phyloP scores from a whole-genome alignment of 1,284 basidiomycete genomes.

The Ustilago vetiveriae region DNA sequence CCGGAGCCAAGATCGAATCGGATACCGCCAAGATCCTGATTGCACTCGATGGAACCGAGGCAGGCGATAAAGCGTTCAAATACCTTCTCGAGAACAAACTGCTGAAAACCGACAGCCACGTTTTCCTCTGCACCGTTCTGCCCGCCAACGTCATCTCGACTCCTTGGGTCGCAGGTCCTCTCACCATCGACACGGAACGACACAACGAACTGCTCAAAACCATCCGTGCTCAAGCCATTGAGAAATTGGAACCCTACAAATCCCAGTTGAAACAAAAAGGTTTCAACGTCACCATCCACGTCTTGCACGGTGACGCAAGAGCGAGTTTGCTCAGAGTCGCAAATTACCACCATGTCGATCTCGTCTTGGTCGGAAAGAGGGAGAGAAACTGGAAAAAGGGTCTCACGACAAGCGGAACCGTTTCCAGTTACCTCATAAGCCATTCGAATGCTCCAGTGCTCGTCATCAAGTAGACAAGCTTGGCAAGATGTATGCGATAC shows the following conservation, averaged over 20 bases:
- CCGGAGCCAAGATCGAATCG: conserved; percentile 42
- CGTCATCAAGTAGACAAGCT: conserved; percentile 57
- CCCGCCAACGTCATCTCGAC: conserved; percentile 60
- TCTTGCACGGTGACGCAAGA: conserved; percentile 60
- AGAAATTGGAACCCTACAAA: conserved; percentile 62
- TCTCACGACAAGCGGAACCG: conserved; percentile 46
- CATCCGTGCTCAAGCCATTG: conserved; percentile 57
- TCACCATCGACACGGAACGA: conserved; percentile 61
- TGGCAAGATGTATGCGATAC: too few species aligned
- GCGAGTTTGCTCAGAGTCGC: conserved; percentile 56
- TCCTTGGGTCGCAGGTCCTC: conserved; percentile 62
- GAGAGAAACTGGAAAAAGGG: conserved; percentile 57
- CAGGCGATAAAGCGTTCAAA: conserved; percentile 62
- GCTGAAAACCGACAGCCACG: conserved; percentile 48
- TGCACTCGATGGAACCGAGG: conserved; percentile 64
- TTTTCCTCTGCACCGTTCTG: conserved; percentile 62
- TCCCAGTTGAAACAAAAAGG: conserved; percentile 51
- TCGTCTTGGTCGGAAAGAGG: conserved; percentile 52
- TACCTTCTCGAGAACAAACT: conserved; percentile 57
- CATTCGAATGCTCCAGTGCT: conserved; percentile 62
- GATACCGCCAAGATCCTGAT: conserved; percentile 55
- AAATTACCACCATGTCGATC: conserved; percentile 57
- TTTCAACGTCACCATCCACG: conserved; percentile 62
- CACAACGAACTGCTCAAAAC: conserved; percentile 63
- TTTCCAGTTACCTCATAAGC: conserved; percentile 55